Evolutionary conservation across 345 rosid genomes (phyloP).

Genomic region (Hirschfeldia incana): DNA sequence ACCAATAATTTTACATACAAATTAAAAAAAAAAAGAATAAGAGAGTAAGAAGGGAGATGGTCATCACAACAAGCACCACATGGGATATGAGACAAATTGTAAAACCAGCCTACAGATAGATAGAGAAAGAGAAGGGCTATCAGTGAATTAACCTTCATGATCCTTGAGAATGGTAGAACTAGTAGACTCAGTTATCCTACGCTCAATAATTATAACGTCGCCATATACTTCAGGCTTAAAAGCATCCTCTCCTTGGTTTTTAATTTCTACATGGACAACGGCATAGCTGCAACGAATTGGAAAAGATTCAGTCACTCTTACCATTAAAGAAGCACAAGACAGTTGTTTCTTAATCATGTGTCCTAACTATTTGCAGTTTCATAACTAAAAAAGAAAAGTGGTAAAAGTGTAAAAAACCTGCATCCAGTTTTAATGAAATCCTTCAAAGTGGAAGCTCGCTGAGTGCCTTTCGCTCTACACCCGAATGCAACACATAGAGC

Average conservation of each 20-base stretch:
- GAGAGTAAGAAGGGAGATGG: neutral
- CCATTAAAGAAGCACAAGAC: neutral
- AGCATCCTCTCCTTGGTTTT: slow-evolving; percentile 78
- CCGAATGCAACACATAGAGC: slow-evolving; percentile 93
- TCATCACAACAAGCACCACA: slow-evolving; percentile 5
- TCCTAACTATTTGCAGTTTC: too few relatives aligned
- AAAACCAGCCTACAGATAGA: neutral
- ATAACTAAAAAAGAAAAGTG: neutral
- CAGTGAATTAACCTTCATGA: slow-evolving; percentile 52
- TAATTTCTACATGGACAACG: slow-evolving; percentile 67
- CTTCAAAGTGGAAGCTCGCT: slow-evolving; percentile 74
- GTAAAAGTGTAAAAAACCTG: slow-evolving; percentile 52
- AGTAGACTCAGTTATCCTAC: slow-evolving; percentile 68
- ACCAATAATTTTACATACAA: neutral
- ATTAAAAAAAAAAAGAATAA: neutral
- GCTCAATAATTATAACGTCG: slow-evolving; percentile 65
- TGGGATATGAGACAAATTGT: neutral
- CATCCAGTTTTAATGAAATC: slow-evolving; percentile 88
- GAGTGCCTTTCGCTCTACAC: slow-evolving; percentile 86
- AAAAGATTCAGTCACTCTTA: neutral
- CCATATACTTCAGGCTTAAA: slow-evolving; percentile 74
- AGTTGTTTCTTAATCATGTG: neutral
- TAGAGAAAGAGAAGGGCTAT: neutral
- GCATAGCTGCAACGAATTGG: slow-evolving; percentile 58
- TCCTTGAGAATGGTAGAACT: slow-evolving; percentile 66